Conservation (phyloP, 768 basidiomycete genomes). For the Boletus speciosus region DNA sequence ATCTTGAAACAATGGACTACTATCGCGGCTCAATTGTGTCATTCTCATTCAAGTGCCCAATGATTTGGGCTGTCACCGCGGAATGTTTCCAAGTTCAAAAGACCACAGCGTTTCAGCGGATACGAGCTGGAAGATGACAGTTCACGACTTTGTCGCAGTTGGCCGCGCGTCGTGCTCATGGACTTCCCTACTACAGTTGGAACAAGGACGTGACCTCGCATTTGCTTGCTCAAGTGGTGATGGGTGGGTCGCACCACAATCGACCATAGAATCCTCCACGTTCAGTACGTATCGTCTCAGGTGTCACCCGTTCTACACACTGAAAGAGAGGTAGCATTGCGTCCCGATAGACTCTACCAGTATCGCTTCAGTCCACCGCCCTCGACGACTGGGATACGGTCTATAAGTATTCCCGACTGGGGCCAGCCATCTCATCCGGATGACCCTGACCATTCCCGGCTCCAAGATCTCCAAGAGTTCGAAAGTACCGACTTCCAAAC, state of each 20-base stretch:
- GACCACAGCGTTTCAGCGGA: background rate
- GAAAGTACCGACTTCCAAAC: conserved; percentile 31
- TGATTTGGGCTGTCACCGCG: background rate
- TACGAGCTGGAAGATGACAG: conserved; percentile 7
- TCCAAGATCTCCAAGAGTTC: conserved; percentile 46
- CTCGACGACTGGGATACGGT: background rate
- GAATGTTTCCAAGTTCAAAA: background rate
- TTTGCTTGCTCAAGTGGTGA: conserved; percentile 8
- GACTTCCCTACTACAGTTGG: conserved; percentile 4
- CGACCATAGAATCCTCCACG: conserved; percentile 6
- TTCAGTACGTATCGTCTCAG: conserved; percentile 22
- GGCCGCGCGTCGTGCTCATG: background rate
- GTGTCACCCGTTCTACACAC: background rate
- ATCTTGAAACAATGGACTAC: background rate
- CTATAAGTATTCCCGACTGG: conserved; percentile 36
- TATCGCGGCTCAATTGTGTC: background rate
- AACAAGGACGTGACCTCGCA: conserved; percentile 22
- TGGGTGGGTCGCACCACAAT: conserved; percentile 22
- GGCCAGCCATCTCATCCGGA: conserved; percentile 27
- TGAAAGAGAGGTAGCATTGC: conserved; percentile 19
- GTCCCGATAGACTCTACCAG: conserved; percentile 18
- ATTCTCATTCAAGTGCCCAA: background rate
- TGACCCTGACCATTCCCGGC: conserved; percentile 35
- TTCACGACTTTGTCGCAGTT: conserved; percentile 21
- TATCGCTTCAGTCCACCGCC: conserved; percentile 22